Conservation (phyloP, 441 rosid genomes). For the Pelargonium citronellum region DNA sequence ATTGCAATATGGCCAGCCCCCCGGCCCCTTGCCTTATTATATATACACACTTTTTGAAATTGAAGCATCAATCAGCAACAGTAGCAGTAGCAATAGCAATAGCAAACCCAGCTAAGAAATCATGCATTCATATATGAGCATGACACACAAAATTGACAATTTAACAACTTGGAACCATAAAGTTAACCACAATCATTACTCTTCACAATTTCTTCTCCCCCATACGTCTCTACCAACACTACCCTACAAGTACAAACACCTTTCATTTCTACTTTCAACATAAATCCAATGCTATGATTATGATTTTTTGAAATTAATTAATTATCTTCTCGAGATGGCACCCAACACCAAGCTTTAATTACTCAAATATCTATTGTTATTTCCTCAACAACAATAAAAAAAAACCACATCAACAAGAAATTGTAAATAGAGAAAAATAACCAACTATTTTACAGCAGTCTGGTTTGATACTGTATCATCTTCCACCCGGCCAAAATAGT, state of each 20-base stretch:
- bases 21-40: too few species aligned
- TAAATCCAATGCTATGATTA: too few species aligned
- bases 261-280: too few species aligned
- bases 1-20: too few species aligned
- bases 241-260: too few species aligned
- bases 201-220: not conserved
- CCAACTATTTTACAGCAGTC: not conserved
- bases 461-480: not conserved
- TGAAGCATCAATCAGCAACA: too few species aligned
- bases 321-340: too few species aligned
- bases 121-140: not conserved
- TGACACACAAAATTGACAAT: not conserved
- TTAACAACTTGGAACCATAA: conserved; percentile 1
- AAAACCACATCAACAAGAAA: not conserved
- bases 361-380: not conserved
- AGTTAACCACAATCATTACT: not conserved
- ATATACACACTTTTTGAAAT: too few species aligned
- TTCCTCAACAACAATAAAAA: not conserved
- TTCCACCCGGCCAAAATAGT: conserved; percentile 33
- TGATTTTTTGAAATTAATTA: too few species aligned
- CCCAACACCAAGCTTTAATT: not conserved
- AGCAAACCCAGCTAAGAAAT: not conserved
- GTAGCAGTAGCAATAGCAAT: not conserved
- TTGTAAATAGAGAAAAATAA: not conserved
- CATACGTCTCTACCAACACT: too few species aligned